Evolutionary conservation across 495 filamentous ascomycete species (phyloP).

Genomic region (Clavariopsis aquatica): DNA sequence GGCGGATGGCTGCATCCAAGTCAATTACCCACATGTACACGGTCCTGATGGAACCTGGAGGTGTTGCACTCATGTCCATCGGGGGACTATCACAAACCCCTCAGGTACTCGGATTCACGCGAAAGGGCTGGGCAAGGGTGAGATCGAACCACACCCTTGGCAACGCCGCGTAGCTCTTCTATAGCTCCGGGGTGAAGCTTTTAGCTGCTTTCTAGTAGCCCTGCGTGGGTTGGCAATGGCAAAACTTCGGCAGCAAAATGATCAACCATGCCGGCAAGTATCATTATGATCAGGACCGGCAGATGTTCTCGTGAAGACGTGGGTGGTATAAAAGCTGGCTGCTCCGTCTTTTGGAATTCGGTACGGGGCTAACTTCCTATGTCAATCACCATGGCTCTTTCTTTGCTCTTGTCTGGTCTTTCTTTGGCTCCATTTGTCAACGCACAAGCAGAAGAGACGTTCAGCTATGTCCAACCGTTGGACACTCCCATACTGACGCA

Average conservation of each 20-base stretch:
- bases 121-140: not conserved
- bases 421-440: not conserved
- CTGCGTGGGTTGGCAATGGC: not conserved
- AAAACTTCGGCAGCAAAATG: slow-evolving; percentile 1
- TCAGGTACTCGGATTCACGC: too few species aligned
- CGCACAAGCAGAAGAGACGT: slow-evolving; percentile 14
- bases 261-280: not conserved
- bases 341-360: not conserved
- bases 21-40: too few species aligned
- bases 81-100: too few species aligned
- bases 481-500: slow-evolving; percentile 11
- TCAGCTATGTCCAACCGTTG: slow-evolving; percentile 22
- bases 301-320: not conserved
- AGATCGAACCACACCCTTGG: not conserved
- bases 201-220: not conserved
- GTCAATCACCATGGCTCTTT: not conserved
- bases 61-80: too few species aligned
- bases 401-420: slow-evolving; percentile 3
- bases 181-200: not conserved
- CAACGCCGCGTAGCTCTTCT: not conserved
- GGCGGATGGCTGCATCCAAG: too few species aligned
- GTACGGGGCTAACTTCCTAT: not conserved
- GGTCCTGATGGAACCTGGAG: too few species aligned
- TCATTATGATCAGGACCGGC: not conserved
- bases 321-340: not conserved